Evolutionary conservation across 2,329 filamentous ascomycete species (phyloP), one percentile per base, ranked within the genome.

Genomic region (Orbilia blumenaviensis): DNA sequence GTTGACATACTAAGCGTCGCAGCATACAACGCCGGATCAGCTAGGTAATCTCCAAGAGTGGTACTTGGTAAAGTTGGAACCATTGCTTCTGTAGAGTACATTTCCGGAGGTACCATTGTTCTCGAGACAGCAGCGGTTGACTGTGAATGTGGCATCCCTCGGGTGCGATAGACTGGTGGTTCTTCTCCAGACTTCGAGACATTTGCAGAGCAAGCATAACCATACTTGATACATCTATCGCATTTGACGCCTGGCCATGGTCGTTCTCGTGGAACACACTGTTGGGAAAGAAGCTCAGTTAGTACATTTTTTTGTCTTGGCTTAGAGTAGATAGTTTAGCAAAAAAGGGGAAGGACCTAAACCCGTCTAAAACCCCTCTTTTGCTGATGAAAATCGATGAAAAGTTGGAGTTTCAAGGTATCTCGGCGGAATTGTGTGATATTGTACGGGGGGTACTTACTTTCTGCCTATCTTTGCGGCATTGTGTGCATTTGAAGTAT

Each of bases 201-300:
- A 54, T 77, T 77, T 21, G 73, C 73, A 29, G 73, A 77, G 41
- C 73, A 77, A 3, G 64, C 61, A 58, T 77, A 77, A 14, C 61
- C 44, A 34, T 77, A 77, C 42, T 77, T 77, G 34, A 71, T 77
- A 41, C 73, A 77, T 60, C 71, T 58, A 56, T 69, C 73, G 27
- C 73, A 77, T 71, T 77, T 77, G 10, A 69, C 73, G 23, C 66
- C 73, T 66, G 73, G 73, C 73, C 73, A 77, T 54, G 66, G 66
- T n/a, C 73, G 38, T 61, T 77, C 73, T 12, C 73, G 64, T 14
- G 73, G 73, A 14, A 71, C 66, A 52, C 73, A 77, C 73, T 77
- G 63, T 66, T 54, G 42, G 12, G 50, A 66, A 46, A 12, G 10
- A 29, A 71, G 36, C 12, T 48, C 25, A 27, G 64, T 77, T 69